phyloP scores from a whole-genome alignment of 2,329 filamentous ascomycete genomes.

The Plenodomus lindquistii region DNA sequence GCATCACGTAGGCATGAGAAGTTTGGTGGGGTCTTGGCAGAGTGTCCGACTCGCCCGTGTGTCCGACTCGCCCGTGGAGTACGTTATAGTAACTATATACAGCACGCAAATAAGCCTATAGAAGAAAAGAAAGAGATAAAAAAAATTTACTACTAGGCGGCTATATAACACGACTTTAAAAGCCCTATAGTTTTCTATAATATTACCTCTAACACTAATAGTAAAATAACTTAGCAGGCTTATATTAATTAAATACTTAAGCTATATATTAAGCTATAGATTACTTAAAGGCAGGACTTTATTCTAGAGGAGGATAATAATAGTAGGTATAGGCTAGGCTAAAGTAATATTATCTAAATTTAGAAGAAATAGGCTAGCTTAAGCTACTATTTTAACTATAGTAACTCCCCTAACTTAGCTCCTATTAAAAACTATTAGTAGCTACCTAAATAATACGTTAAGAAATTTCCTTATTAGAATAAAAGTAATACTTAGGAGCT shows the following conservation, averaged over 20 bases:
- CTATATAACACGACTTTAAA: constrained; percentile 5
- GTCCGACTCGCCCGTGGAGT: no score
- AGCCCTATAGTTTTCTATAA: constrained; percentile 2
- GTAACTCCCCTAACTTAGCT: constrained; percentile 5
- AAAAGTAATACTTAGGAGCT: constrained; percentile 5
- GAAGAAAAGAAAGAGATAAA: neutral
- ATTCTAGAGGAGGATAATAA: constrained; percentile 6
- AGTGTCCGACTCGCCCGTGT: no score
- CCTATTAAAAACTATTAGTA: constrained; percentile 10
- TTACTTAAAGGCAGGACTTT: constrained; percentile 1
- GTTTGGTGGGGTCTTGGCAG: no score
- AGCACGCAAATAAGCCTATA: neutral
- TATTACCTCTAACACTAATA: constrained; percentile 2
- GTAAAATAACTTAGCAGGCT: constrained; percentile 7
- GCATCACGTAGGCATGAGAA: no score
- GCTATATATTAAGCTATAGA: neutral
- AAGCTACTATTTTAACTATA: constrained; percentile 11
- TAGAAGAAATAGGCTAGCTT: constrained; percentile 8
- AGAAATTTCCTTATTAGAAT: constrained; percentile 6
- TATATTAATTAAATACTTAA: constrained; percentile 9
- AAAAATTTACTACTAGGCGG: neutral
- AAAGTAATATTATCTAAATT: constrained; percentile 6
- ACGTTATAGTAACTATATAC: constrained; percentile 2
- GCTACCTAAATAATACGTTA: constrained; percentile 7
- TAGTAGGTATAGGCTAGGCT: neutral